Percentiles rank a stretch among this genome's conserved stretches.
These are phyloP conservation scores for Thecaphora frezii DNA, from an alignment of 1,284 basidiomycete species.

Conservation along the genomic window DNA sequence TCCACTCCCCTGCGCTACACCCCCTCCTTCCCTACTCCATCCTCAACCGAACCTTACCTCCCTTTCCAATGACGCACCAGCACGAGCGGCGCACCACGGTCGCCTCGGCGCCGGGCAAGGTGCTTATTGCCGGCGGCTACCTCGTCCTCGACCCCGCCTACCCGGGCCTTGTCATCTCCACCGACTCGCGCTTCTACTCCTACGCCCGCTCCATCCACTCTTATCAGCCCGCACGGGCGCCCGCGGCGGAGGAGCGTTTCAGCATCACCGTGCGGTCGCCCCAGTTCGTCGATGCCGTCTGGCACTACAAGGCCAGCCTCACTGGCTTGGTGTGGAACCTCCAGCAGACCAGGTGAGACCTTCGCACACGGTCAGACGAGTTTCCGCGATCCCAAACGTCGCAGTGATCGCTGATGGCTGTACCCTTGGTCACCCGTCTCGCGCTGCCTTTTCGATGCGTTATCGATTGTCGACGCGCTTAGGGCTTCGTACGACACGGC, in stretches of 20 bases:
- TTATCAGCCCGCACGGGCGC: not conserved
- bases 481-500: conserved; percentile 20
- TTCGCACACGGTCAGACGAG: too few species aligned
- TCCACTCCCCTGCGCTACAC: too few species aligned
- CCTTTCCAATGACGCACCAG: not conserved
- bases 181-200: conserved; percentile 90
- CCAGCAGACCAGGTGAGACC: conserved; percentile 27
- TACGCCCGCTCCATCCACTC: conserved; percentile 43
- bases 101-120: conserved; percentile 91
- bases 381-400: too few species aligned
- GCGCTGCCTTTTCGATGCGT: too few species aligned
- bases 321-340: conserved; percentile 16
- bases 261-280: conserved; percentile 77
- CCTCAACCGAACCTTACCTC: too few species aligned
- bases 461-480: not conserved
- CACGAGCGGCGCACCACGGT: conserved; percentile 45
- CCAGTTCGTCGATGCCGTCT: conserved; percentile 79
- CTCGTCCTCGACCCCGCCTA: conserved; percentile 57
- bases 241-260: not conserved
- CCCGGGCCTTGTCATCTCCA: conserved; percentile 65
- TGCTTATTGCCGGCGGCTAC: conserved; percentile 67
- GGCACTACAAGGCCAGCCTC: conserved; percentile 69
- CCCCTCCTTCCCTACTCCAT: too few species aligned
- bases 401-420: too few species aligned
- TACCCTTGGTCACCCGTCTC: too few species aligned